Percentiles rank a stretch among this genome's conserved stretches.
Conservation (phyloP, 2,329 filamentous ascomycete genomes). For the Colletotrichum plurivorum region DNA sequence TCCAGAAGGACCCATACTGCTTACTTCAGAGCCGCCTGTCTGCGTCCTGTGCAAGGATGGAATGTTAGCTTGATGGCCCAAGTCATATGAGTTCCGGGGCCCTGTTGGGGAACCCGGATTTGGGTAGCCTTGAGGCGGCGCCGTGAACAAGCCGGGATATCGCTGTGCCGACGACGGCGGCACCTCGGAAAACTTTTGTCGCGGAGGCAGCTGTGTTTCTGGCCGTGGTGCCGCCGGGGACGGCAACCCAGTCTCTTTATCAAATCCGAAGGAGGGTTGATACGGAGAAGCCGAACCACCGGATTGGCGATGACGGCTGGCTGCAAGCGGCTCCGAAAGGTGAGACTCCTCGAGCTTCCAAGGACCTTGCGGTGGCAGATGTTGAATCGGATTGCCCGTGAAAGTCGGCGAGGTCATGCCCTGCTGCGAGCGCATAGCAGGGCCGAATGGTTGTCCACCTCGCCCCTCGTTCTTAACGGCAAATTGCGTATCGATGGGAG, state of each 20-base stretch:
- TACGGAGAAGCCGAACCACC: conserved; percentile 45
- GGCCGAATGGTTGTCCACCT: conserved; percentile 42
- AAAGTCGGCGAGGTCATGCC: conserved; percentile 31
- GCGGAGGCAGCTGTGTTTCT: conserved; percentile 42
- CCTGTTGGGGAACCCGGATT: conserved; percentile 37
- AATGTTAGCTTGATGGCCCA: conserved; percentile 42
- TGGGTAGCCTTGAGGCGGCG: conserved; percentile 36
- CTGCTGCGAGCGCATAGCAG: conserved; percentile 33
- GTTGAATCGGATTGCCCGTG: conserved; percentile 54
- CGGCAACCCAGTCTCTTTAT: conserved; percentile 65
- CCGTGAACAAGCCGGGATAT: conserved; percentile 62
- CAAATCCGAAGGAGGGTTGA: conserved; percentile 58
- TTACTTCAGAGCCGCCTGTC: conserved; percentile 54
- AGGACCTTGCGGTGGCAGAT: conserved; percentile 58
- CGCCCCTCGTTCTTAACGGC: conserved; percentile 39
- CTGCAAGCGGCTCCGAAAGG: conserved; percentile 63
- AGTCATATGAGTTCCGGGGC: conserved; percentile 40
- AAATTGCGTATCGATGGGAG: conserved; percentile 22
- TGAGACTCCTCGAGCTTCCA: conserved; percentile 71
- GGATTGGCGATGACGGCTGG: conserved; percentile 37
- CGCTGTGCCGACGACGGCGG: conserved; percentile 67
- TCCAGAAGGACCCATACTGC: conserved; percentile 52
- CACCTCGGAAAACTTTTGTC: conserved; percentile 52
- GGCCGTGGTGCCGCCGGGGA: conserved; percentile 36
- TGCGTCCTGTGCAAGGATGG: conserved; percentile 56